Evolutionary conservation across 208 protist genomes (phyloP), one percentile per base, ranked within the genome.

Genomic region (Zelonia costaricensis): DNA sequence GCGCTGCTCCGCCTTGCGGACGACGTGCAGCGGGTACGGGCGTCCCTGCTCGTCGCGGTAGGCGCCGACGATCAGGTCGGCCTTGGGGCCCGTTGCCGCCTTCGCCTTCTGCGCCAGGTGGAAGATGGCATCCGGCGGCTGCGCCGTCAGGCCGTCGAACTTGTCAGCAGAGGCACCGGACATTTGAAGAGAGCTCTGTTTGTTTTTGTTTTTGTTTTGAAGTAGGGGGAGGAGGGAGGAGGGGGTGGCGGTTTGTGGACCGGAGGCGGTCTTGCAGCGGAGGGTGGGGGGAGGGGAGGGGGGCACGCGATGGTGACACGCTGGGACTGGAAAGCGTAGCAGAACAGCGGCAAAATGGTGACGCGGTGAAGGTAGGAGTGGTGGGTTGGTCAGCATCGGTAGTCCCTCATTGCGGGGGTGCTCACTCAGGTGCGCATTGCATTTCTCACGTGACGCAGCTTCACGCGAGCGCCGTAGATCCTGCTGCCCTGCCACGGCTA

Each of bases 11-110:
- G 91, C 96, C 76, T 98, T 88, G 38, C 77, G 74, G 8, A 99
- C 95, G 16, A 80, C 85, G 20, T 69, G 64, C 0, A 99, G 87
- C 3, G 99, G 93, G 48, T 93, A 90, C n/a, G 98, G 96, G 52
- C 86, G 82, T 5, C 95, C 97, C 2, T 97, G 52, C 20, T 97
- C 94, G 40, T 96, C 93, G 58, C 98, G 86, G 82, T 99, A 99
- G 27, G 98, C 98, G 36, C 98, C 98, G 49, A 99, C 96, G 46
- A 96, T 89, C 28, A 99, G 87, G 75, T 99, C 94, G 3, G 98
- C 87, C 81, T 99, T 99, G 9, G 80, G 76, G n/a, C 61, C 76
- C 16, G 56, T 69, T 8, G 80, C 88, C 2, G 51, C 59, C 39
- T 76, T 76, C 1, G 88, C 88, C 1, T 43, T 30, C 0, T 63